phyloP scores from a whole-genome alignment of 1,284 basidiomycete species.

The Ustilago trichophora region DNA sequence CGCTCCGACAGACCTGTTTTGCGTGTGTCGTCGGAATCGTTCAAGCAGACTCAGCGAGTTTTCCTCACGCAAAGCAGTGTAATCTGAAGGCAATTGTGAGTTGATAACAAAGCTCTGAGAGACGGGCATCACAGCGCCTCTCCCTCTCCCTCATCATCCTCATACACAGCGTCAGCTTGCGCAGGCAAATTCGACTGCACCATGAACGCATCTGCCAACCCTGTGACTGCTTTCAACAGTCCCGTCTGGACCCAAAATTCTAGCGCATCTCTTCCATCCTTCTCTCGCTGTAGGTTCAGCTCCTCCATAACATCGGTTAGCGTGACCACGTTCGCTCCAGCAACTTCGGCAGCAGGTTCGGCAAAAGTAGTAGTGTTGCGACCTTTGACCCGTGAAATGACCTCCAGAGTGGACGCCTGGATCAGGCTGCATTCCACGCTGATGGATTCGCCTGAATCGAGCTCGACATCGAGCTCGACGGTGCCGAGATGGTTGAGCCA shows the following conservation, averaged over 20 bases:
- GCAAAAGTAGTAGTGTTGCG: background rate
- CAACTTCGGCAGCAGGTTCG: background rate
- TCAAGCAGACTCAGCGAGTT: too few species aligned
- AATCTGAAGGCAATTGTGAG: too few species aligned
- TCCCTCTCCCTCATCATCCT: constrained; percentile 9
- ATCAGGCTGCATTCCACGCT: constrained; percentile 33
- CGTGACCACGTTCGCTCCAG: constrained; percentile 19
- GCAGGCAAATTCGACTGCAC: constrained; percentile 19
- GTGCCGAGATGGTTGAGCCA: constrained; percentile 55
- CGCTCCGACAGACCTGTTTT: too few species aligned
- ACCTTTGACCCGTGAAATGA: constrained; percentile 21
- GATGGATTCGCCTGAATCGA: constrained; percentile 43
- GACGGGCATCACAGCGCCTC: too few species aligned
- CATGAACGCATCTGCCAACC: constrained; percentile 30
- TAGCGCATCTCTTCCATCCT: constrained; percentile 33
- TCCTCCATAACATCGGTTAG: constrained; percentile 39
- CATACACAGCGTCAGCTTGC: background rate
- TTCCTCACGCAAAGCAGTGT: too few species aligned
- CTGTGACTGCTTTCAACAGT: constrained; percentile 14
- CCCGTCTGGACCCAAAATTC: constrained; percentile 28
- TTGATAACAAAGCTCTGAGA: too few species aligned
- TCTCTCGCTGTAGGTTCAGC: constrained; percentile 42
- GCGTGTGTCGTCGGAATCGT: too few species aligned
- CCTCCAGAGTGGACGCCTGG: constrained; percentile 38
- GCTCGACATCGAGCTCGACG: constrained; percentile 52